Base-by-base conservation (phyloP, 2,329 filamentous ascomycete species). In the Ophiostoma tasmaniense region DNA sequence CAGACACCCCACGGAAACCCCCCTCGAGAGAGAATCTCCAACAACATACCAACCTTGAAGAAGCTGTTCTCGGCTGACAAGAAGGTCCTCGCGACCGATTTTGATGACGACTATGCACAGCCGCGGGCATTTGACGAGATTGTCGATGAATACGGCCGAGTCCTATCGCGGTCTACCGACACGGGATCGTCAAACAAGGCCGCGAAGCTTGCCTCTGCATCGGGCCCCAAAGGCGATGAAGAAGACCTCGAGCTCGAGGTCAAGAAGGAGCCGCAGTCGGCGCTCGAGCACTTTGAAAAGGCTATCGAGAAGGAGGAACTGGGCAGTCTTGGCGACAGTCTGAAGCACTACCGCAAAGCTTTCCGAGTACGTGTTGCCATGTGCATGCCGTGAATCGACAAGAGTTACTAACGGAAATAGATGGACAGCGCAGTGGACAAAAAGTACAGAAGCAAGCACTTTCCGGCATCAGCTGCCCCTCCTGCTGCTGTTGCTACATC, bases 281-380 rank as follows among this genome's bases (percentile, higher is more conserved):
- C 95, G 0, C 80, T 99, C 20, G 95, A 98, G 74, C 91, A 97
- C 77, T 98, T 95, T 75, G 95, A 98, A 77, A 87, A 87, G 76
- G 95, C 94, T 3, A 93, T 97, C 69, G 90, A 96, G 79, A 93
- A 89, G 78, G 95, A 99, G 79, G 86, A 84, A 0, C 87, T 90
- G 74, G 95, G 95, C 0, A 95, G 87, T 72, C 82, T 98, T 66
- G 93, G 93, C 5, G 94, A 98, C 72, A 98, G 94, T 76, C 78
- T 99, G 68, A 87, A 86, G 73, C 84, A 96, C 66, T 99, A 99
- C 78, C 87, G 95, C 64, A 93, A 90, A 77, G 95, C 95, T 0
- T 98, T 96, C 77, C 88, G 90, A 77, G 92, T 94, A 79, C 70
- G 83, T 67, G 25, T 17, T 4, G 22, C 33, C 1, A 13, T 65